These are phyloP conservation scores for Fusarium sulawesiense DNA, from an alignment of 2,329 filamentous ascomycete genomes.

Conservation along the genomic window DNA sequence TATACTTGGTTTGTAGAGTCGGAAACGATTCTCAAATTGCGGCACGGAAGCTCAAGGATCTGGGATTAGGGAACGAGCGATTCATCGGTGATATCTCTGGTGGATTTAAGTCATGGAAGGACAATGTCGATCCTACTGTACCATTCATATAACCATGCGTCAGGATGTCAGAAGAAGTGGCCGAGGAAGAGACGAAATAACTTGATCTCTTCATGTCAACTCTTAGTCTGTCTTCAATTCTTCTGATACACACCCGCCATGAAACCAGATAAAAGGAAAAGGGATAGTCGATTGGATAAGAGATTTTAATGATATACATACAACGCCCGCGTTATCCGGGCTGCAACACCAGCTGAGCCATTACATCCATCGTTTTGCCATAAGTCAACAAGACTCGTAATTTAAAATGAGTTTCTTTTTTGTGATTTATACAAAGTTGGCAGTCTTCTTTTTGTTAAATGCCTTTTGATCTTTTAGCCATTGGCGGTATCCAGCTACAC, in stretches of 20 bases:
- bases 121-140: conserved; percentile 69
- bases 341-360: conserved; percentile 39
- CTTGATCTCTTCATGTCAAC: not conserved
- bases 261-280: conserved; percentile 21
- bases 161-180: not conserved
- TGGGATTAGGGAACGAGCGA: conserved; percentile 64
- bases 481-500: conserved; percentile 87
- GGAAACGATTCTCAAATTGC: conserved; percentile 84
- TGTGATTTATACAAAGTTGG: conserved; percentile 65
- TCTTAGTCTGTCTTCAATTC: not conserved
- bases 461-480: conserved; percentile 98
- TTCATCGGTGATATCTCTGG: conserved; percentile 78
- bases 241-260: not conserved
- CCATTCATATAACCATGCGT: conserved; percentile 59
- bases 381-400: conserved; percentile 10
- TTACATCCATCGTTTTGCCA: conserved; percentile 36
- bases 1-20: conserved; percentile 78
- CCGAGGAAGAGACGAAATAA: not conserved
- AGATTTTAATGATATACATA: conserved; percentile 47
- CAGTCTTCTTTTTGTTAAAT: conserved; percentile 94
- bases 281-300: conserved; percentile 38
- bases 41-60: conserved; percentile 71
- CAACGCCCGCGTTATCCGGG: conserved; percentile 39
- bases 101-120: conserved; percentile 78
- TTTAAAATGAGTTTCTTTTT: conserved; percentile 6